Base-by-base conservation (phyloP, 768 basidiomycete species). In the Nevesoporus exiguus region DNA sequence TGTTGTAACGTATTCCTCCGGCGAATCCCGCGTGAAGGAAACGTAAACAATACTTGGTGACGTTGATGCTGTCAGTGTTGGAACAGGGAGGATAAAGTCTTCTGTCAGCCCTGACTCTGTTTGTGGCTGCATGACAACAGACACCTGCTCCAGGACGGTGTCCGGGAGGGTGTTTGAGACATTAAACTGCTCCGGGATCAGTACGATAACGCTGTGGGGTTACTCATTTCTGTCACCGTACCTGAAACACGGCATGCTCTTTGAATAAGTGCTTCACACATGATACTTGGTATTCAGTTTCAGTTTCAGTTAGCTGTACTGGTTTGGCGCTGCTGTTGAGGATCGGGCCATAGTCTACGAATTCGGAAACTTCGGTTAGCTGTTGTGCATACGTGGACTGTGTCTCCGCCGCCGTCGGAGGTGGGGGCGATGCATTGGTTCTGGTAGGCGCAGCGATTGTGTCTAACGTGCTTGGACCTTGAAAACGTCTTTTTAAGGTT, bases 241-340 rank as follows among this genome's bases (percentile, higher is more conserved):
- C 93, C 82, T 96, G 96, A 85, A 99, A 98, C 39, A 99, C 95
- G 55, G 98, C 70, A 67, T 98, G 92, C 56, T 93, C 91, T 68
- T 85, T 86, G 81, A 93, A 99, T 54, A 98, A 83, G 70, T 99
- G 97, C 75, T 98, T 98, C 72, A 97, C 91, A 62, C 91, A 92
- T 10, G 89, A 85, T 44, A 98, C 96, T 66, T 97, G 93, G 67
- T 98, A 99, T 73, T 98, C 97, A 5, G 94, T 98, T 74, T 98
- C 97, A 64, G 83, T 89, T 74, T 99, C 97, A 14, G 97, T 98
- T 54, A 98, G 84, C 58, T 88, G 90, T 22, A 80, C 73, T 11
- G 88, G 85, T 61, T 85, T 90, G 34, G 80, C 59, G 58, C 84
- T 90, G 78, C 93, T 98, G 73, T 87, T 93, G 66, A 95, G 77